Percentiles rank a stretch among this genome's conserved stretches.
These are phyloP conservation scores for Tirmania nivea DNA, from an alignment of 495 filamentous ascomycete species.

Conservation along the genomic window DNA sequence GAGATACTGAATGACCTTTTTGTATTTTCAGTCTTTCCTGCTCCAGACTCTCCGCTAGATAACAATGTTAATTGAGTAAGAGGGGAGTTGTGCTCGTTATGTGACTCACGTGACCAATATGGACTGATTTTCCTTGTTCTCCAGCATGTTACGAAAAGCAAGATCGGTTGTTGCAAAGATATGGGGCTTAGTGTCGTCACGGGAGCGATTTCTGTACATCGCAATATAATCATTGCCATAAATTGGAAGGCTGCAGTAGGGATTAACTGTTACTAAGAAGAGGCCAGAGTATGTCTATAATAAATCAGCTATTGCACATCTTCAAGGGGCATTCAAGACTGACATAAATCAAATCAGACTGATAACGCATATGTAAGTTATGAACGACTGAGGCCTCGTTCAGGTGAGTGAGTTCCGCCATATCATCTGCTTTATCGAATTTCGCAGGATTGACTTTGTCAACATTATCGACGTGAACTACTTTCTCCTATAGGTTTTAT, in stretches of 20 bases:
- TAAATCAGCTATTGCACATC: conserved; percentile 3
- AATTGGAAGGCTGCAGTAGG: conserved; percentile 83
- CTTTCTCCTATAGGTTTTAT: conserved; percentile 44
- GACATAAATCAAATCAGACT: conserved; percentile 84
- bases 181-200: conserved; percentile 90
- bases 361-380: conserved; percentile 83
- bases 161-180: conserved; percentile 98
- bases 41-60: conserved; percentile 86
- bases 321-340: conserved; percentile 13
- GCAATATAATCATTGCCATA: conserved; percentile 94
- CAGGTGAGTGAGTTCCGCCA: conserved; percentile 93
- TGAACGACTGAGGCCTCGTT: conserved; percentile 97
- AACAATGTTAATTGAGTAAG: conserved; percentile 75
- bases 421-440: conserved; percentile 97
- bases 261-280: conserved; percentile 93
- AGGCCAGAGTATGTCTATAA: conserved; percentile 78
- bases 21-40: conserved; percentile 97
- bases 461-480: conserved; percentile 60
- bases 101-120: conserved; percentile 90
- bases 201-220: conserved; percentile 74
- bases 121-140: conserved; percentile 89
- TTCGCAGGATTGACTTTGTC: conserved; percentile 99
- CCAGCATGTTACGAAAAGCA: conserved; percentile 85
- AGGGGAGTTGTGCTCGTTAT: conserved; percentile 78
- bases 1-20: conserved; percentile 99